phyloP scores from a whole-genome alignment of 176 grass and related monocot species.

The Secale cereale region DNA sequence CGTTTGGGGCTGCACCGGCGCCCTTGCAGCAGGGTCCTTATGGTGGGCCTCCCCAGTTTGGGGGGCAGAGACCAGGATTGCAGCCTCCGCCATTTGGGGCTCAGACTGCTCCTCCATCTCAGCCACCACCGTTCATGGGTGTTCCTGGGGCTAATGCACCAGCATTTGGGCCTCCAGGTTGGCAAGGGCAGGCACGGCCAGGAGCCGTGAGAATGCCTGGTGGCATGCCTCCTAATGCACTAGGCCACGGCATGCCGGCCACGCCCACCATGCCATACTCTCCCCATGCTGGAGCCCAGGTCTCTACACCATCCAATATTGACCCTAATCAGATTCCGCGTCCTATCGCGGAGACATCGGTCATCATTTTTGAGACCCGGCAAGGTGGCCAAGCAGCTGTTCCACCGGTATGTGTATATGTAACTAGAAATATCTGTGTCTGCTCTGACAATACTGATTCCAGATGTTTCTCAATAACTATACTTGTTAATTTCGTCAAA shows the following conservation, averaged over 20 bases:
- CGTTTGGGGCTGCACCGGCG: slow-evolving; percentile 2
- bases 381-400: slow-evolving; percentile 67
- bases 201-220: not conserved
- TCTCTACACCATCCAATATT: slow-evolving; percentile 73
- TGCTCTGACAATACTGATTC: not conserved
- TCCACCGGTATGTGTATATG: slow-evolving; percentile 61
- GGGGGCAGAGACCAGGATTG: slow-evolving; percentile 25
- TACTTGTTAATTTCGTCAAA: slow-evolving; percentile 4
- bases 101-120: not conserved
- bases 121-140: slow-evolving; percentile 30
- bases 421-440: not conserved
- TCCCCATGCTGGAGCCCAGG: slow-evolving; percentile 57
- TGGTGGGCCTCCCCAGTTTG: slow-evolving; percentile 42
- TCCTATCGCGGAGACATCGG: slow-evolving; percentile 54
- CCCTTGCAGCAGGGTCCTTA: slow-evolving; percentile 23
- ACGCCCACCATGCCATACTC: slow-evolving; percentile 58
- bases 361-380: slow-evolving; percentile 61
- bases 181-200: slow-evolving; percentile 41
- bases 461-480: not conserved
- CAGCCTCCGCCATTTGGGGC: slow-evolving; percentile 29
- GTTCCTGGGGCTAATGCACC: slow-evolving; percentile 15
- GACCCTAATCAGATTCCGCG: slow-evolving; percentile 85
- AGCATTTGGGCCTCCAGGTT: slow-evolving; percentile 28
- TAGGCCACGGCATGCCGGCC: slow-evolving; percentile 45
- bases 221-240: slow-evolving; percentile 40